phyloP scores from a whole-genome alignment of 2,329 filamentous ascomycete species.

The Xylogone sp. region DNA sequence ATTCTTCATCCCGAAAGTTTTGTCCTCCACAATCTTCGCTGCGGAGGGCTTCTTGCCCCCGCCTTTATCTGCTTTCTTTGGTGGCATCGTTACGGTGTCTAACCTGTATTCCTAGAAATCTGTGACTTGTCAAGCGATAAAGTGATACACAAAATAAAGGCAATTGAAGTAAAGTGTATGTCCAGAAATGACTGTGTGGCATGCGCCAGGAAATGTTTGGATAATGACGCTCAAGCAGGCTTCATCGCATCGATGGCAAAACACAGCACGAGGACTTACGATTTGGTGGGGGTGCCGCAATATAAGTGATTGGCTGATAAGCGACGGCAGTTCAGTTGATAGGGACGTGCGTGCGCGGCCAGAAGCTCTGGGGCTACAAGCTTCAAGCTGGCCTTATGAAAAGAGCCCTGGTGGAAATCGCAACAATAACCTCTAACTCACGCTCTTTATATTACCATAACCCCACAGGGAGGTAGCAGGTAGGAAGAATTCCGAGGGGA shows the following conservation, averaged over 20 bases:
- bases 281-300: constrained; percentile 14
- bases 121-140: not conserved
- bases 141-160: not conserved
- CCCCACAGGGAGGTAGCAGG: not conserved
- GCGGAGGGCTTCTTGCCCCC: constrained; percentile 52
- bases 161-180: not conserved
- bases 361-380: constrained; percentile 12
- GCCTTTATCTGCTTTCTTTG: constrained; percentile 48
- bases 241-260: constrained; percentile 10
- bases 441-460: not conserved
- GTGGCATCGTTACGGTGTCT: constrained; percentile 59
- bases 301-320: constrained; percentile 16
- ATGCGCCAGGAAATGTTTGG: constrained; percentile 6
- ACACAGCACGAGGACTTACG: constrained; percentile 9
- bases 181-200: constrained; percentile 26
- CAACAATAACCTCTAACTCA: not conserved
- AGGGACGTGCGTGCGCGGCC: constrained; percentile 3
- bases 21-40: constrained; percentile 69
- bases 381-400: constrained; percentile 30
- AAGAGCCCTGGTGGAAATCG: constrained; percentile 1
- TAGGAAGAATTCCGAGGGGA: not conserved
- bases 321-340: constrained; percentile 15
- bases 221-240: constrained; percentile 7
- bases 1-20: constrained; percentile 99
- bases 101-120: not conserved